phyloP scores from a whole-genome alignment of 2,329 filamentous ascomycete species.

The Alternaria atra region DNA sequence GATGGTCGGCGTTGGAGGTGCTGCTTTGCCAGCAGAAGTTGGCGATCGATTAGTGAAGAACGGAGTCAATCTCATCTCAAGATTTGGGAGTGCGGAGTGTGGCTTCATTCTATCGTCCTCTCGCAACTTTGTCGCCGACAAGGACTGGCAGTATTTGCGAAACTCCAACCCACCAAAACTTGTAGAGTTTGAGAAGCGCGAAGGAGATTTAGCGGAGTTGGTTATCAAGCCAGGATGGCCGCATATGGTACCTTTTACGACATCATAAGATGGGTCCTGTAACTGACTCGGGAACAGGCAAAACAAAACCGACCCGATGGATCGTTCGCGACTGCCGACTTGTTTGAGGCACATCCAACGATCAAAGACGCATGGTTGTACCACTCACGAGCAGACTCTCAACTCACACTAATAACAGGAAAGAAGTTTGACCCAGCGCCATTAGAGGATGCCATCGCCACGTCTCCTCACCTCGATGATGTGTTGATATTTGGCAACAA shows the following conservation, averaged over 20 bases:
- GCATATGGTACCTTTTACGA: constrained; percentile 52
- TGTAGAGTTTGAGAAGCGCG: constrained; percentile 59
- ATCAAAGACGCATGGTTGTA: constrained; percentile 69
- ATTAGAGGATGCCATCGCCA: constrained; percentile 64
- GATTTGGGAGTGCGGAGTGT: constrained; percentile 73
- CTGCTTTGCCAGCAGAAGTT: constrained; percentile 62
- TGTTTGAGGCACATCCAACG: constrained; percentile 65
- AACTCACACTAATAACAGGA: constrained; percentile 69
- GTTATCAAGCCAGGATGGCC: constrained; percentile 67
- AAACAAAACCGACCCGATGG: constrained; percentile 68
- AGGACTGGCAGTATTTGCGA: constrained; percentile 70
- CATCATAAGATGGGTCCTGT: not conserved
- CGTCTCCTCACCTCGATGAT: constrained; percentile 59
- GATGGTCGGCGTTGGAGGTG: constrained; percentile 71
- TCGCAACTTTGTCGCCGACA: constrained; percentile 63
- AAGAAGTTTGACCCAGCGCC: constrained; percentile 74
- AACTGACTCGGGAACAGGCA: constrained; percentile 41
- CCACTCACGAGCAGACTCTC: constrained; percentile 68
- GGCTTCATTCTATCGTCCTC: constrained; percentile 72
- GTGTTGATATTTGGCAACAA: constrained; percentile 70
- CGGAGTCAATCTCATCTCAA: constrained; percentile 66
- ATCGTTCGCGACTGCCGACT: constrained; percentile 69
- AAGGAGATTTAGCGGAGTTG: constrained; percentile 60
- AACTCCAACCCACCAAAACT: constrained; percentile 49
- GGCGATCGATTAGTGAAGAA: constrained; percentile 63